phyloP scores from a whole-genome alignment of 257 asterid species.

The Avicennia marina region DNA sequence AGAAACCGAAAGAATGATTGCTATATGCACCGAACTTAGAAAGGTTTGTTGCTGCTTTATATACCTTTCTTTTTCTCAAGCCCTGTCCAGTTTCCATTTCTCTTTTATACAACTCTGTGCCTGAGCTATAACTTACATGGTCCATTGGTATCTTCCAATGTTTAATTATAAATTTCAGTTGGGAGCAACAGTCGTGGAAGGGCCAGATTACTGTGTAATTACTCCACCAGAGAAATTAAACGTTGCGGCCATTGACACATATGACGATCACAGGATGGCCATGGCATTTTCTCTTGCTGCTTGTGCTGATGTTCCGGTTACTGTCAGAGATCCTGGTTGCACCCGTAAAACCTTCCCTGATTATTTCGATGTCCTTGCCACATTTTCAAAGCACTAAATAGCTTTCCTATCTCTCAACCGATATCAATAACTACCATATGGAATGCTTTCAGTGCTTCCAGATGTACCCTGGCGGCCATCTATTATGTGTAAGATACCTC shows the following conservation, averaged over 20 bases:
- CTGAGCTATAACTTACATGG: no score
- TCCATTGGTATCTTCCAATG: not conserved
- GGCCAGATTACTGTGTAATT: conserved; percentile 63
- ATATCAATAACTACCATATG: not conserved
- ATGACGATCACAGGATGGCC: conserved; percentile 73
- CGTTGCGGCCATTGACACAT: conserved; percentile 53
- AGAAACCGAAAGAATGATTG: conserved; percentile 74
- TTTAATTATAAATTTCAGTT: conserved; percentile 30
- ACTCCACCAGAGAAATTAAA: conserved; percentile 67
- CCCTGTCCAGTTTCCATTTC: no score
- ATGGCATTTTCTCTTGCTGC: conserved; percentile 78
- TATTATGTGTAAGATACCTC: not conserved
- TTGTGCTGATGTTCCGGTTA: conserved; percentile 63
- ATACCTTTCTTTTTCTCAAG: not conserved
- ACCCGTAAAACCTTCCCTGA: conserved; percentile 70
- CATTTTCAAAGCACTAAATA: conserved; percentile 44
- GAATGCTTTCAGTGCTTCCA: not conserved
- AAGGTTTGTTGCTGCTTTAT: conserved; percentile 34
- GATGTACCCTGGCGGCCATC: not conserved
- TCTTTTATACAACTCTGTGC: no score
- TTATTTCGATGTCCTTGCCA: conserved; percentile 50
- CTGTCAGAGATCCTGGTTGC: conserved; percentile 65
- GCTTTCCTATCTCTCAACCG: not conserved
- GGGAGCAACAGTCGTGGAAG: conserved; percentile 73
- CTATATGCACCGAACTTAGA: conserved; percentile 69